Evolutionary conservation across 352 stramenopile genomes (phyloP).

Genomic region (Phytophthora pinifolia): DNA sequence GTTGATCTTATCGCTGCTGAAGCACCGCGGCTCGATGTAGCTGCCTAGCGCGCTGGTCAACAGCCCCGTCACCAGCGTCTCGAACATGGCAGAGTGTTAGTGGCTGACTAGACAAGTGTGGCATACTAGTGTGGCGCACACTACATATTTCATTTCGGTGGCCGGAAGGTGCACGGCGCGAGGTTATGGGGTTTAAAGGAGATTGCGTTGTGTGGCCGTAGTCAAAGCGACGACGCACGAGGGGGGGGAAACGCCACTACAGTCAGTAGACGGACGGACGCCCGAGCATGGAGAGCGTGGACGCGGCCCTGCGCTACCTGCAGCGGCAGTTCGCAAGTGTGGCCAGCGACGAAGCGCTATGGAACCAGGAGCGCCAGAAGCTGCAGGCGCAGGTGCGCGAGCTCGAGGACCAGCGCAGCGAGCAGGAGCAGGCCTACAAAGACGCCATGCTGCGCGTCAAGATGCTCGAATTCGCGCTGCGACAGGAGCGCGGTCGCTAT

Average conservation of each 20-base stretch:
- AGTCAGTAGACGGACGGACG: too few species aligned
- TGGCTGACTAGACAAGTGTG: too few species aligned
- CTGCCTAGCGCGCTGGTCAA: constrained; percentile 83
- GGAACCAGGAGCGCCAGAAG: constrained; percentile 74
- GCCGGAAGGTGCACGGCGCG: background rate
- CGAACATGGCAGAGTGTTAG: constrained; percentile 62
- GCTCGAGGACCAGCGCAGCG: constrained; percentile 68
- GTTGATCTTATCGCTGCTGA: constrained; percentile 89
- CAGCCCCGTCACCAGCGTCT: constrained; percentile 85
- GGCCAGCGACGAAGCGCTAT: constrained; percentile 69
- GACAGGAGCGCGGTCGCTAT: constrained; percentile 78
- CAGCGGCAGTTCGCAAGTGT: constrained; percentile 85
- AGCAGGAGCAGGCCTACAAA: constrained; percentile 86
- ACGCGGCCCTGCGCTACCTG: constrained; percentile 82
- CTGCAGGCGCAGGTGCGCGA: constrained; percentile 78
- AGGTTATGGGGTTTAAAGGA: background rate
- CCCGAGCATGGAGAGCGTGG: constrained; percentile 77
- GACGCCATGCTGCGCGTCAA: constrained; percentile 85
- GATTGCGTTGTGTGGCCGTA: constrained; percentile 7
- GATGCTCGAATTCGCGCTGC: constrained; percentile 88
- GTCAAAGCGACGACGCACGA: constrained; percentile 19
- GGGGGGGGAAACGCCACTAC: too few species aligned
- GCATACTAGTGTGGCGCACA: background rate
- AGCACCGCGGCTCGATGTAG: constrained; percentile 88
- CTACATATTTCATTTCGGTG: background rate